Percentiles rank a stretch among this genome's conserved stretches.
Evolutionary conservation across 2,329 filamentous ascomycete genomes (phyloP).

Genomic region (Aspergillus piperis): DNA sequence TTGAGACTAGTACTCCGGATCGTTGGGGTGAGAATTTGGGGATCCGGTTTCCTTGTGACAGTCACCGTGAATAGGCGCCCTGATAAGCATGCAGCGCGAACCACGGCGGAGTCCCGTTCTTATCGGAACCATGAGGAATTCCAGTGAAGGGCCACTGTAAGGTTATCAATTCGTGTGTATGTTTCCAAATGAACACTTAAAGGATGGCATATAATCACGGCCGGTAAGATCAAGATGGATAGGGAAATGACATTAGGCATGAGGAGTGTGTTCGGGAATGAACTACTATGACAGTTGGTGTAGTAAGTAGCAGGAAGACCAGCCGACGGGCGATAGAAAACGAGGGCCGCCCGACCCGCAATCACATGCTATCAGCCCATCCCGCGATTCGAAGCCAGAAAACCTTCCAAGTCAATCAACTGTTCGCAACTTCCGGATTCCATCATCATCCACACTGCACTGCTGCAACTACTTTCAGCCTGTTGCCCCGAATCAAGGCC

Average conservation of each 20-base stretch:
- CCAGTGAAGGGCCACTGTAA: not conserved
- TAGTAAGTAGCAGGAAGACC: not conserved
- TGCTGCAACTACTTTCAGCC: not conserved
- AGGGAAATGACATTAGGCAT: too few relatives aligned
- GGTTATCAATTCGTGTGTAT: too few relatives aligned
- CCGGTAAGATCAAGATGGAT: too few relatives aligned
- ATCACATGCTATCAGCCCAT: conserved; percentile 32
- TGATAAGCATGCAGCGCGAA: not conserved
- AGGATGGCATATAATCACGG: too few relatives aligned
- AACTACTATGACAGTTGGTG: too few relatives aligned
- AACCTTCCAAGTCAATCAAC: not conserved
- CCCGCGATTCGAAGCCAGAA: too few relatives aligned
- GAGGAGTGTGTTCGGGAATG: too few relatives aligned
- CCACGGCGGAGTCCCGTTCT: not conserved
- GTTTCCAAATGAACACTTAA: too few relatives aligned
- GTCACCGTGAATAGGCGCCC: not conserved
- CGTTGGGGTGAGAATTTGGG: not conserved
- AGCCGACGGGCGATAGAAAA: not conserved
- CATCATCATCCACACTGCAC: not conserved
- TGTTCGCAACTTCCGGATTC: not conserved
- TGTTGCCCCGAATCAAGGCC: conserved; percentile 1
- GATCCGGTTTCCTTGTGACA: not conserved
- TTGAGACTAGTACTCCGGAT: not conserved
- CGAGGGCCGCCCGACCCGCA: conserved; percentile 28
- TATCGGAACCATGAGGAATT: not conserved